Conservation (phyloP, 2,329 filamentous ascomycete species). For the Claviceps sp. region DNA sequence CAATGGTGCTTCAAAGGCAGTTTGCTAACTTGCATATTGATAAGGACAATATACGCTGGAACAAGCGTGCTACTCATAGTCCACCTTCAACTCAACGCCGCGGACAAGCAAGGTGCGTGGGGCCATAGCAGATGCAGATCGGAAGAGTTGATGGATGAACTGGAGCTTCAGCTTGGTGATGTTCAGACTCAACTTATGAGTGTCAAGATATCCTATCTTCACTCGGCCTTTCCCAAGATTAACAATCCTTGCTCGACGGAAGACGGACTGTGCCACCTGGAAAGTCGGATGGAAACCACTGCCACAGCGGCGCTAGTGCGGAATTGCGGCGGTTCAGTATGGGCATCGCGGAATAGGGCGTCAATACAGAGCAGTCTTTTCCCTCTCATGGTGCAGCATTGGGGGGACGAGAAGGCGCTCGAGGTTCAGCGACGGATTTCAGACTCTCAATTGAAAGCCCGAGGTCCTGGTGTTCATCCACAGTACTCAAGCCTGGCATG, state of each 20-base stretch:
- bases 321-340: conserved; percentile 33
- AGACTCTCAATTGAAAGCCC: conserved; percentile 3
- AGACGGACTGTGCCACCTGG: conserved; percentile 23
- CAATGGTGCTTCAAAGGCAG: too few relatives aligned
- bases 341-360: conserved; percentile 32
- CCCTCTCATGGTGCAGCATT: conserved; percentile 33
- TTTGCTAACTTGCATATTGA: background rate
- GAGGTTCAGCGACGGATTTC: conserved; percentile 5
- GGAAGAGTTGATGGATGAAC: conserved; percentile 43
- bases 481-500: background rate
- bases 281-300: conserved; percentile 39
- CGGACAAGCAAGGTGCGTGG: background rate
- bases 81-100: conserved; percentile 24
- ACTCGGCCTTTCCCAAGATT: conserved; percentile 38
- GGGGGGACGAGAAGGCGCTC: conserved; percentile 30
- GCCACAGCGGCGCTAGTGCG: conserved; percentile 36
- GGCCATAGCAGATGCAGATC: conserved; percentile 27
- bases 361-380: conserved; percentile 25
- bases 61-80: conserved; percentile 36
- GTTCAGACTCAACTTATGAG: conserved; percentile 35
- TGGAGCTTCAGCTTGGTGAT: conserved; percentile 42
- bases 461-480: background rate
- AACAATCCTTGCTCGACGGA: conserved; percentile 9
- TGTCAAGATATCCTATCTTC: conserved; percentile 38
- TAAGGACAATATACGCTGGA: conserved; percentile 28